Evolutionary conservation across 2,329 filamentous ascomycete genomes (phyloP).

Genomic region (Hymenoscyphus albidus): DNA sequence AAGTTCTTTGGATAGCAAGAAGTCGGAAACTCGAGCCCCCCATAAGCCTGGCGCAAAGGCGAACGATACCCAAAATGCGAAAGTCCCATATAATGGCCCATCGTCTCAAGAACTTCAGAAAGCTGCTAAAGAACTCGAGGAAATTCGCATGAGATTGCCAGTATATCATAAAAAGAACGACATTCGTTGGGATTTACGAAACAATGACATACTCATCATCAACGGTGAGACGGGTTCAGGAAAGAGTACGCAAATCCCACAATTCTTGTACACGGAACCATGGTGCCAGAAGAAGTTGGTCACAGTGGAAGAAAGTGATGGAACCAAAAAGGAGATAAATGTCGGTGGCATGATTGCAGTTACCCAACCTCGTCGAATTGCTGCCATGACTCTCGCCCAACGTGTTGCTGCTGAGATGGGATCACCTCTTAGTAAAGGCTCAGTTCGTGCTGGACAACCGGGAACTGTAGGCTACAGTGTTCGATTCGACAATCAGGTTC

Average conservation of each 20-base stretch:
- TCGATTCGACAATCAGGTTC: slow-evolving; percentile 83
- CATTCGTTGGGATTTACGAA: slow-evolving; percentile 29
- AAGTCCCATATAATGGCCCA: slow-evolving; percentile 2
- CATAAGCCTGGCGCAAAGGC: slow-evolving; percentile 12
- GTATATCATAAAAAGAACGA: slow-evolving; percentile 32
- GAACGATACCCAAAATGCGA: slow-evolving; percentile 4
- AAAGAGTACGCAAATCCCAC: slow-evolving; percentile 94
- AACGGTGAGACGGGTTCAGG: slow-evolving; percentile 94
- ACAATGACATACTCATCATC: slow-evolving; percentile 69
- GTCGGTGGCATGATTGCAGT: slow-evolving; percentile 84
- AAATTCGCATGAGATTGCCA: slow-evolving; percentile 30
- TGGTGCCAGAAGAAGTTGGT: slow-evolving; percentile 69
- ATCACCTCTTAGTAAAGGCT: slow-evolving; percentile 55
- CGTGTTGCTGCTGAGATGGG: slow-evolving; percentile 84
- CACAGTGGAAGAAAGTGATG: slow-evolving; percentile 39
- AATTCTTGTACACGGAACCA: slow-evolving; percentile 74
- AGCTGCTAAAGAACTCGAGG: slow-evolving; percentile 24
- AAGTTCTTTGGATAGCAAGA: slow-evolving; percentile 23
- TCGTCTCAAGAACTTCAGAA: slow-evolving; percentile 21
- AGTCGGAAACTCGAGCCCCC: slow-evolving; percentile 31
- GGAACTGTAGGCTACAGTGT: slow-evolving; percentile 84
- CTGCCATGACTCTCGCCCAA: slow-evolving; percentile 83
- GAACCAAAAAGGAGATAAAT: slow-evolving; percentile 41
- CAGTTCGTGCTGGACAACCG: slow-evolving; percentile 30
- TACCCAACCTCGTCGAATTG: slow-evolving; percentile 89